Evolutionary conservation across 106 monocot species (phyloP), one percentile per base, ranked within the genome.

Genomic region (Allium fistulosum): DNA sequence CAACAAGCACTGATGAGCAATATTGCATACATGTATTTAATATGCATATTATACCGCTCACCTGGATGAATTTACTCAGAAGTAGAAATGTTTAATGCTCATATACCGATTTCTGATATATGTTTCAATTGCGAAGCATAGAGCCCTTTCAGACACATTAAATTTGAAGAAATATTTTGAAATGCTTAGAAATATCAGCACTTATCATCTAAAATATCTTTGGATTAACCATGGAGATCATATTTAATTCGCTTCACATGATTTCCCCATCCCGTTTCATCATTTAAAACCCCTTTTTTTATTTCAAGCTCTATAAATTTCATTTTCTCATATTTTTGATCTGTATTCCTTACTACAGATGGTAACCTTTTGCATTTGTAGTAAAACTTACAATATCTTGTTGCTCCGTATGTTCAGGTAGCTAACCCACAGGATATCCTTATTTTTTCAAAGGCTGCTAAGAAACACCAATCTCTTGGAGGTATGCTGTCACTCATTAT

Each of bases 371-470:
- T 12, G 37, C 14, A 37, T 53, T 10, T 17, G 10, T 37, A 10
- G 17, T 15, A 55, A 27, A 49, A 9, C 47, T 56, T 37, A 52
- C 48, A 26, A 27, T n/a, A 68, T 62, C 52, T 51, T 68, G 53
- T 18, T 75, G 11, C 58, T 62, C 22, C 1, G 6, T 58, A 53
- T 69, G 14, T 70, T 28, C 58, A 97, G 97, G 97, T 99, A 72
- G 97, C 97, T 57, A 99, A 99, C 80, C 97, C 97, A 49, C 97
- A 99, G 59, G 97, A 99, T 67, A 99, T 99, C 74, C 89, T 99
- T 52, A 89, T 99, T 82, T 99, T 99, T 72, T 92, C 97, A 26
- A 99, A 99, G 63, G 76, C 97, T 71, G 89, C 87, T 73, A 99
- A 87, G 77, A 99, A 88, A 63, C 92, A 85, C 16, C 92, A 92